Evolutionary conservation across 192 early-diverging fungal species (phyloP).

Genomic region (Obelidium mucronatum): DNA sequence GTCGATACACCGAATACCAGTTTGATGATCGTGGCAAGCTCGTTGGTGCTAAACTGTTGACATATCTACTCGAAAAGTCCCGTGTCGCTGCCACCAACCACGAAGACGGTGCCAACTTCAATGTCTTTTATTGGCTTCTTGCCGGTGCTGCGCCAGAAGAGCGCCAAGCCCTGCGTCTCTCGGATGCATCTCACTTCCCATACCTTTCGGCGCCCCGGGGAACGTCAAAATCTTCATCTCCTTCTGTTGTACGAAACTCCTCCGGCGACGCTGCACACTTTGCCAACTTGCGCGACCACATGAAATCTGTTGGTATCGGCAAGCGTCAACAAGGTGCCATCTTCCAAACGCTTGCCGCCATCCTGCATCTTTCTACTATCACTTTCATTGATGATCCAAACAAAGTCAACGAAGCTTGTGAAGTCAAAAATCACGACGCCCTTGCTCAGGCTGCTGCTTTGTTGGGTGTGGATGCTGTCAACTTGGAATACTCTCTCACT

Average conservation of each 20-base stretch:
- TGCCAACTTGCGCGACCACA: slow-evolving; percentile 67
- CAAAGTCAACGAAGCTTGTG: slow-evolving; percentile 74
- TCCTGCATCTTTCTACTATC: slow-evolving; percentile 92
- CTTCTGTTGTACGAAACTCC: not conserved
- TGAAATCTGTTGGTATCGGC: slow-evolving; percentile 78
- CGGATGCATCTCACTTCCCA: slow-evolving; percentile 63
- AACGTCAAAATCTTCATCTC: slow-evolving; percentile 29
- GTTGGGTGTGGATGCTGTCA: slow-evolving; percentile 76
- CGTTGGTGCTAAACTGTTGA: slow-evolving; percentile 78
- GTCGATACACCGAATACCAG: slow-evolving; percentile 89
- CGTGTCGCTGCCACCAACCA: slow-evolving; percentile 66
- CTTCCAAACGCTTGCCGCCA: slow-evolving; percentile 85
- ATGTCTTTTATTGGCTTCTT: slow-evolving; percentile 94
- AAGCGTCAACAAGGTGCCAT: slow-evolving; percentile 76
- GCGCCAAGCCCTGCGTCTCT: slow-evolving; percentile 64
- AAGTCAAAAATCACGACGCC: slow-evolving; percentile 77
- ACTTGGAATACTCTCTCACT: slow-evolving; percentile 76
- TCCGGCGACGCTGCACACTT: slow-evolving; percentile 16
- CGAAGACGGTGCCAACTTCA: slow-evolving; percentile 85
- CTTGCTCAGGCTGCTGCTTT: slow-evolving; percentile 77
- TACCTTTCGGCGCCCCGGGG: slow-evolving; percentile 48
- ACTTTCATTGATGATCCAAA: slow-evolving; percentile 76
- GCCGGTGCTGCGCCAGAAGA: slow-evolving; percentile 84
- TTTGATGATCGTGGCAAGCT: slow-evolving; percentile 86
- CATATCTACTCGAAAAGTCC: slow-evolving; percentile 88